Conservation (phyloP, 106 monocot genomes). For the Acorus calamus region DNA sequence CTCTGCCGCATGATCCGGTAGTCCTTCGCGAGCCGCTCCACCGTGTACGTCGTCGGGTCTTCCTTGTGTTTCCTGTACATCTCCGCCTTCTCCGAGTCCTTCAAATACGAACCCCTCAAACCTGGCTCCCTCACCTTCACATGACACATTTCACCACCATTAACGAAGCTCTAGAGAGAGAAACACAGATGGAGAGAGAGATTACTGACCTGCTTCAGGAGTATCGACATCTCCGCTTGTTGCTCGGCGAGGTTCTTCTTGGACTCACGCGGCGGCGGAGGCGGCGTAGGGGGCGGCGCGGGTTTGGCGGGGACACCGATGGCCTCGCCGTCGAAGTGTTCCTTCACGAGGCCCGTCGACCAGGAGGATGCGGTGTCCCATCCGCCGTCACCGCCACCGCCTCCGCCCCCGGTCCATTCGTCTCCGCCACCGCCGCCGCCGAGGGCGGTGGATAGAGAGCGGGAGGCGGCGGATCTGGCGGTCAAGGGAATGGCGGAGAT, state of each 20-base stretch:
- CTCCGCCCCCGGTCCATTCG: not conserved
- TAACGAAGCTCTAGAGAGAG: too few relatives aligned
- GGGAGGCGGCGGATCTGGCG: too few relatives aligned
- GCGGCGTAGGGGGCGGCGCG: not conserved
- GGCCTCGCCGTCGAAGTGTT: slow-evolving; percentile 69
- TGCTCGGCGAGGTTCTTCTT: slow-evolving; percentile 37
- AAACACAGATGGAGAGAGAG: too few relatives aligned
- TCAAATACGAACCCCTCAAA: slow-evolving; percentile 60
- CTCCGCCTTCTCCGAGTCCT: slow-evolving; percentile 91
- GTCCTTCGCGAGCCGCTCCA: slow-evolving; percentile 84
- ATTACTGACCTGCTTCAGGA: slow-evolving; percentile 50
- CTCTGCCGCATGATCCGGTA: slow-evolving; percentile 80
- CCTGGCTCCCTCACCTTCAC: slow-evolving; percentile 67
- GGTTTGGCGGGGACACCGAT: slow-evolving; percentile 28
- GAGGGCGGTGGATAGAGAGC: not conserved
- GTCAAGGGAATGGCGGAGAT: too few relatives aligned
- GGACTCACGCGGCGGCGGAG: slow-evolving; percentile 4
- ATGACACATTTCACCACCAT: too few relatives aligned
- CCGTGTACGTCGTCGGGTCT: slow-evolving; percentile 56
- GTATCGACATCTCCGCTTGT: slow-evolving; percentile 50
- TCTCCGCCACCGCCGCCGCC: not conserved
- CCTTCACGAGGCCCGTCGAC: slow-evolving; percentile 73
- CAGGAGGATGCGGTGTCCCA: slow-evolving; percentile 70
- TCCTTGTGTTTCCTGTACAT: slow-evolving; percentile 87
- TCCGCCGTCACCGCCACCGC: slow-evolving; percentile 18